Evolutionary conservation across 2,329 filamentous ascomycete species (phyloP), one percentile per base, ranked within the genome.

Genomic region (Alternaria metachromatica): DNA sequence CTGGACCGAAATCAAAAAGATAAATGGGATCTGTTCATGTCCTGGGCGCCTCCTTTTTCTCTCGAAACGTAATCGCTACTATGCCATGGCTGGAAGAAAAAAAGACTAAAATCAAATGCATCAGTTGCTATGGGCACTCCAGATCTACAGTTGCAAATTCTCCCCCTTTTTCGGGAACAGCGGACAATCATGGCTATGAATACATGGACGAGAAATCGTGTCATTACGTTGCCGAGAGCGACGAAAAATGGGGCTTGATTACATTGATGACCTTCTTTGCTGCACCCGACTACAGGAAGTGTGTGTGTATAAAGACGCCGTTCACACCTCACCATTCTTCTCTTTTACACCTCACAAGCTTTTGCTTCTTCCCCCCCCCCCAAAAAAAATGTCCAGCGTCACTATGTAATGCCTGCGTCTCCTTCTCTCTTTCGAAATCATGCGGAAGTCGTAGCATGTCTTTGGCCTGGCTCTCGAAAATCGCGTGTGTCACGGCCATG

Each of bases 21-120:
- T 1, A 9, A 2, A 0, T n/a, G 33, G 30, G 12, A 3, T 0
- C 1, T 4, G 0, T 15, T 2, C 13, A 41, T 41, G 37, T 41
- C 37, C 37, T 41, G n/a, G 1, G 5, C 37, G 37, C 1, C 37
- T 41, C 5, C 9, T 41, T 18, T 9, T 18, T 41, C 2, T 41
- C 37, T 41, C 33, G 1, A 41, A 41, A n/a, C 13, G 4, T 9
- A 37, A 0, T 8, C 13, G 6, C 13, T 8, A 4, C 0, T 9
- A 37, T 37, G 6, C 30, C 15, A 41, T 41, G 33, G 33, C n/a
- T 41, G n/a, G 37, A 41, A 41, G 8, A 6, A 11, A 41, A 41
- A 1, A 41, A 11, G n/a, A 41, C 15, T 18, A 41, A 41, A 41
- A 18, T 10, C 8, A 4, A 6, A 10, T 41, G 8, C 37, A 41